These are phyloP conservation scores for Ustilago crameri DNA, from an alignment of 1,284 basidiomycete genomes.

Conservation along the genomic window DNA sequence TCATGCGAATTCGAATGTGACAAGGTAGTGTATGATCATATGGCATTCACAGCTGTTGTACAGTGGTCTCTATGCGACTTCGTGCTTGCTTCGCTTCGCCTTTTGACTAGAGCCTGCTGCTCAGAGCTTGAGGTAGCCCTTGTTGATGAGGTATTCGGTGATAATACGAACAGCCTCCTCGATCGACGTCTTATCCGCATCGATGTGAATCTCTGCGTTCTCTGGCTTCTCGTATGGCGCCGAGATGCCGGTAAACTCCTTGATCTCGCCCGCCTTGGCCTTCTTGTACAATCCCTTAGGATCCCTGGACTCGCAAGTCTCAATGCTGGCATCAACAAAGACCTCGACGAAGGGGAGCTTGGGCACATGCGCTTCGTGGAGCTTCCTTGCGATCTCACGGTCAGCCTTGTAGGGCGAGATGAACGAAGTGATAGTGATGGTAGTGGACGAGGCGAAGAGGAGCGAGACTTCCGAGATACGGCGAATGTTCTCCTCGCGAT, in stretches of 20 bases:
- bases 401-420: constrained; percentile 95
- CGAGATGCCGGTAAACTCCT: constrained; percentile 97
- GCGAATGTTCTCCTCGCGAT: constrained; percentile 96
- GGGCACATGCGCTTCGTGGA: constrained; percentile 75
- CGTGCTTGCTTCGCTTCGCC: too few species aligned
- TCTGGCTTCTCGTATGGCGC: constrained; percentile 94
- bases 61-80: too few species aligned
- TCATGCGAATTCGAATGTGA: too few species aligned
- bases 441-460: constrained; percentile 88
- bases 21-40: too few species aligned
- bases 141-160: constrained; percentile 80
- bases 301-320: constrained; percentile 88
- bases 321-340: constrained; percentile 90
- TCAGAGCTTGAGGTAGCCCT: constrained; percentile 67
- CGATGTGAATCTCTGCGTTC: constrained; percentile 90
- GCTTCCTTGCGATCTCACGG: constrained; percentile 81
- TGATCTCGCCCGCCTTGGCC: constrained; percentile 93
- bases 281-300: constrained; percentile 99
- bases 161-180: constrained; percentile 83
- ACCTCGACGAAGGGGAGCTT: constrained; percentile 87
- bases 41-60: too few species aligned
- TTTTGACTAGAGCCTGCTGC: too few species aligned
- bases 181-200: constrained; percentile 83
- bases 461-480: constrained; percentile 97
- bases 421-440: constrained; percentile 91